Evolutionary conservation across 2,329 filamentous ascomycete species (phyloP), one percentile per base, ranked within the genome.

Genomic region (Fusarium acutatum): DNA sequence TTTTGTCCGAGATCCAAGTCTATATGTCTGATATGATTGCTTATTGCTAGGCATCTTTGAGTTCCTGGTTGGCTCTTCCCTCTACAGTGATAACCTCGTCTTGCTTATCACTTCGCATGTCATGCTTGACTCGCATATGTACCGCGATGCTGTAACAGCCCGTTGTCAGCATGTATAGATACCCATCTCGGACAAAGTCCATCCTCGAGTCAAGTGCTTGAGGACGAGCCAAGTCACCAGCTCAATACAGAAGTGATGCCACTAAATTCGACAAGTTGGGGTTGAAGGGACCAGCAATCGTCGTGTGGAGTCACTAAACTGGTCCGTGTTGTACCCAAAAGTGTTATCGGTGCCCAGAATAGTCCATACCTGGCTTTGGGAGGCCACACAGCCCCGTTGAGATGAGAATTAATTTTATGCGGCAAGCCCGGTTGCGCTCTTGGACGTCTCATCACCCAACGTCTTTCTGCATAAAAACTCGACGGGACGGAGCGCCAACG

Each of bases 391-490:
- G 67, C 54, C 63, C 67, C 69, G 53, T 41, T 17, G 13, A 34
- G 41, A 28, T 50, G 52, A 74, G 64, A 59, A 73, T 67, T 73
- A 67, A 71, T 78, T 78, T 79, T 78, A 79, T 79, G 77, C 77
- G 76, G 75, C 64, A 75, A 78, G 54, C 75, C 71, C 76, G 74
- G 65, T 67, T 64, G 50, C 41, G 41, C 59, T 64, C 69, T 68
- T 50, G 67, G 67, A 71, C 68, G 56, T 73, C 63, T 67, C 59
- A 69, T 49, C 50, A 40, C 34, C 34, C 9, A 52, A 38, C 47
- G 40, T 59, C 41, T 47, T 47, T 60, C 52, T 78, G 67, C 75
- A 73, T 74, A 75, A 74, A 65, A 65, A 64, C 53, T 64, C 56
- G 59, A 61, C 63, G 67, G 67, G 69, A 68, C 65, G 63, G 73